Evolutionary conservation across 306 rosid genomes (phyloP), one percentile per base, ranked within the genome.

Genomic region (Malus fusca): DNA sequence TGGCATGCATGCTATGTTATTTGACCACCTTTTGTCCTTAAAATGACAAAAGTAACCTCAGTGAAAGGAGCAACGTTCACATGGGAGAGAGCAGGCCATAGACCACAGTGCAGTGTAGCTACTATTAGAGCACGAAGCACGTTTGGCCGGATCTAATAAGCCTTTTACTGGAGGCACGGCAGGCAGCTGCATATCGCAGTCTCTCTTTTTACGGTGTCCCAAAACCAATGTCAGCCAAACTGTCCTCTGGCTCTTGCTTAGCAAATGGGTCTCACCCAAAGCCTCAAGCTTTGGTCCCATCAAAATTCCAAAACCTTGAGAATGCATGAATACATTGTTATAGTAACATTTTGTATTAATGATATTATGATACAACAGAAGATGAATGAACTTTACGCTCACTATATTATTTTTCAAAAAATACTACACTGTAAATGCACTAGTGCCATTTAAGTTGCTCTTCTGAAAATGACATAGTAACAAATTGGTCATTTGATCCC

Each of bases 41-140:
- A 76, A 70, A 64, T 31, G 53, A 69, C 51, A 44, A 6, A 15
- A 25, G 55, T 63, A 63, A 11, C 68, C 68, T 63, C 42, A 40
- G 23, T 18, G 64, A 12, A 18, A 15, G 56, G 56, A 51, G n/a
- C 56, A 51, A 51, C 7, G 62, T 66, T 74, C 74, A 79, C 81
- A 66, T 80, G 83, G 83, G 71, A 21, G 78, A 58, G 69, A 72
- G 72, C 31, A 59, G 64, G 30, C 31, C 44, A 42, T 44, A 44
- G 51, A 12, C 51, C 51, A 44, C 51, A 44, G 17, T 3, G 51
- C 51, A 44, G 51, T 44, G 51, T 13, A 4, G 5, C 17, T 44
- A 44, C 51, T 13, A 14, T 14, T 44, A 44, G 69, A 76, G 80
- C 87, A 78, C 73, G 87, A 82, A 80, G 92, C 82, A 88, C 77